Base-by-base conservation (phyloP, 768 basidiomycete species). In the Ephemerocybe angulata region DNA sequence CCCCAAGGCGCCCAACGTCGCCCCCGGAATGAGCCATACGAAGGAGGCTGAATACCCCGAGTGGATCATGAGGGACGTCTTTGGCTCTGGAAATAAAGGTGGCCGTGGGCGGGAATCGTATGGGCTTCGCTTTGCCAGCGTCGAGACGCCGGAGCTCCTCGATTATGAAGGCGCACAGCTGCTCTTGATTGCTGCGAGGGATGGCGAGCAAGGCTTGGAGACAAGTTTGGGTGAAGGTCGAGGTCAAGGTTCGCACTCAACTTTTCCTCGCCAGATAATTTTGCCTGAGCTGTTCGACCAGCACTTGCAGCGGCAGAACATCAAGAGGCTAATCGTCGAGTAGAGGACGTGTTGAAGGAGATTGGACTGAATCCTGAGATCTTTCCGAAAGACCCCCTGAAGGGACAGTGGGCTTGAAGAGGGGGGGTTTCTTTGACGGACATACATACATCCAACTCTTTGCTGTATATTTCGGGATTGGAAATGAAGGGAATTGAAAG, bases 101-200 rank as follows among this genome's bases (percentile, higher is more conserved):
- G 61, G 65, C 13, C 72, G 67, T 50, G 81, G 80, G 2, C 64
- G 76, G 30, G 76, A 80, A 54, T 53, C 63, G 0, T 79, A 73
- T 55, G 82, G 82, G 0, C 61, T 83, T 22, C 66, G 76, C 24
- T 87, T 85, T 61, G 73, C 77, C 30, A 72, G 72, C 5, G 81
- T 82, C 35, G 74, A 79, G 60, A 75, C 70, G 17, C 70, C 74
- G 1, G 77, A 82, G 44, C 58, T 86, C 54, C 67, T 87, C 57
- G 77, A 87, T 52, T 78, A 81, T 58, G 65, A 74, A 40, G 79
- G 83, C 0, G 76, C 78, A 1, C 77, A 86, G 62, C 51, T 85
- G 17, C 62, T 86, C 47, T 67, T 87, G 28, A 78, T 86, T 49
- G 79, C 79, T 4, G 76, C 79, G 0, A 72, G 76, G 53, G 72